Evolutionary conservation across 163 green algal species (phyloP), one percentile per base, ranked within the genome.

Genomic region (Prototheca wickerhamii): DNA sequence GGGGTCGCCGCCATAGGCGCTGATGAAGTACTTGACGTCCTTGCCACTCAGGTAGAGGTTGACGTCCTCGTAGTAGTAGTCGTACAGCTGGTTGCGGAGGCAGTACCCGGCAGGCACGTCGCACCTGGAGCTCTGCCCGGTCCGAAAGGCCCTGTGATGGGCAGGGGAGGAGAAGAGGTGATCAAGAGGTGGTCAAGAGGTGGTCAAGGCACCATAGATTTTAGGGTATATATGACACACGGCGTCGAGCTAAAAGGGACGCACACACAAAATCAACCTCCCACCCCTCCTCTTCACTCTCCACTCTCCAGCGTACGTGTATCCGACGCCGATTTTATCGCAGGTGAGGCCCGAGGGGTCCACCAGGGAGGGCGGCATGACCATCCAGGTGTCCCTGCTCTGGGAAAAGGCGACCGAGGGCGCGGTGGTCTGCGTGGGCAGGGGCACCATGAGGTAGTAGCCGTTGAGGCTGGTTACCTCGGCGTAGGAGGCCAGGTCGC

Each of bases 321-420:
- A 96, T 26, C 54, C 64, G 8, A 86, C 89, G 32, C 89, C 89
- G 6, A 94, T 73, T 64, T 89, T 92, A 75, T 95, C 79, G 69
- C 89, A 96, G 51, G 82, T 70, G 7, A 35, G 63, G 23, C 86
- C 88, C 21, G 82, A 71, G 4, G 79, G 51, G 28, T 75, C 78
- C n/a, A 92, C 76, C 35, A 71, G 29, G 31, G 21, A 76, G 0
- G 64, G 71, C 37, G 85, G 74, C 12, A 96, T n/a, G 37, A 96
- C 59, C 77, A 96, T 83, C 89, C 89, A 96, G 29, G 72, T 31
- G 23, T 61, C 58, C 29, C 70, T 59, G 60, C 86, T 85, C 52
- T 28, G 64, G n/a, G 17, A 51, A 34, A 67, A 61, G 21, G 43
- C 43, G 6, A 40, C 32, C 26, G 62, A 61, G 12, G 46, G 65